Evolutionary conservation across 805 yeast species (phyloP).

Genomic region (Jamesozyma hellenica): DNA sequence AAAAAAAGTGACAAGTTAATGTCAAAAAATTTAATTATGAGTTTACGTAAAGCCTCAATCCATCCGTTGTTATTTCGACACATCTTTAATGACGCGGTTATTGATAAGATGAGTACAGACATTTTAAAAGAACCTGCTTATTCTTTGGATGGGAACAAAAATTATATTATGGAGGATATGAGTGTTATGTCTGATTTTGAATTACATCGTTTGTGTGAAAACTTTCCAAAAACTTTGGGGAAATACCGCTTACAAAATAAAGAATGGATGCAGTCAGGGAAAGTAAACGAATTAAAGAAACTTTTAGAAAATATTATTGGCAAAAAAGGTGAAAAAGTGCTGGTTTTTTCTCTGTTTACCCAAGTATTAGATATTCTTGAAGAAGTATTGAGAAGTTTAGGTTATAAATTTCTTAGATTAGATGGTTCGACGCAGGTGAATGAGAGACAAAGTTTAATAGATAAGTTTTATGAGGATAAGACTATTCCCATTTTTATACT

Average conservation of each 20-base stretch:
- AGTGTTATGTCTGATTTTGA: slow-evolving; percentile 89
- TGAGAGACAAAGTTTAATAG: slow-evolving; percentile 83
- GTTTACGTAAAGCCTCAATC: slow-evolving; percentile 79
- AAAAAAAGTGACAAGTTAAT: slow-evolving; percentile 24
- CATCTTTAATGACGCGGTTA: slow-evolving; percentile 43
- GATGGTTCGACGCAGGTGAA: slow-evolving; percentile 96
- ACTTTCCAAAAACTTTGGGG: slow-evolving; percentile 58
- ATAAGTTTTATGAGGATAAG: slow-evolving; percentile 72
- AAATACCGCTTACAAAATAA: slow-evolving; percentile 43
- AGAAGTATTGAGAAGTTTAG: slow-evolving; percentile 50
- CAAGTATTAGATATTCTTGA: slow-evolving; percentile 86
- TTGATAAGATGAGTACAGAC: slow-evolving; percentile 60
- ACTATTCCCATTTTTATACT: slow-evolving; percentile 76
- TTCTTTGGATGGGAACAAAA: slow-evolving; percentile 55
- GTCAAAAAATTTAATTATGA: slow-evolving; percentile 68
- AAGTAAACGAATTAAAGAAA: slow-evolving; percentile 47
- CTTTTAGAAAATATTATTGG: slow-evolving; percentile 47
- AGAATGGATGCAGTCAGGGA: slow-evolving; percentile 62
- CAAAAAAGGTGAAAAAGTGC: slow-evolving; percentile 49
- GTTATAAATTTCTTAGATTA: slow-evolving; percentile 65
- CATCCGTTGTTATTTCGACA: slow-evolving; percentile 82
- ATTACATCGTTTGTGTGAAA: slow-evolving; percentile 60
- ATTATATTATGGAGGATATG: slow-evolving; percentile 87
- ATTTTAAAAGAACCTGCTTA: slow-evolving; percentile 79
- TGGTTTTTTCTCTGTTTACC: slow-evolving; percentile 86